Evolutionary conservation across 495 filamentous ascomycete genomes (phyloP), one percentile per base, ranked within the genome.

Genomic region (Wilcoxina mikolae): DNA sequence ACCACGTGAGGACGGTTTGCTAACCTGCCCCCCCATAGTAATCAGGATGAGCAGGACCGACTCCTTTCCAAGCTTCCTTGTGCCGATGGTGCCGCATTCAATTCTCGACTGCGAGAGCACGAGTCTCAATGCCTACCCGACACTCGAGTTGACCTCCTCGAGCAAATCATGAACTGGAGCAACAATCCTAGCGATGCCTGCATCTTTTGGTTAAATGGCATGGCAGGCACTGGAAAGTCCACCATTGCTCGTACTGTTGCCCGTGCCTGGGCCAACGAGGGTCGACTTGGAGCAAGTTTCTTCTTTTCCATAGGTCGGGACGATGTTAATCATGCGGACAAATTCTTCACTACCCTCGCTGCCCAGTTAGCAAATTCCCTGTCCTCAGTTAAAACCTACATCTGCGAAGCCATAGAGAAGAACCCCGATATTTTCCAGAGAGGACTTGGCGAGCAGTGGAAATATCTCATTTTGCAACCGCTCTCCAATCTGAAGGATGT

Each of bases 141-240:
- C 48, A 60, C 58, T 1, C 39, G 58, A 15, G 50, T 58, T 33
- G 55, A 49, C 7, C 39, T 60, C 15, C 58, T 54, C 7, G 38
- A 55, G 27, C 26, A 55, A 10, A 58, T 60, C 31, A 23, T 39
- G 9, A 12, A 22, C 0, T 60, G 55, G 60, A 38, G 39, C 15
- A 22, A 43, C n/a, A 33, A 49, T 42, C 48, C 25, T 24, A 41
- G 51, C 9, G 28, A 35, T 1, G 2, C 26, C 47, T 45, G 54
- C 48, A 65, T 70, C 56, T 69, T 70, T 53, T 72, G 68, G 69
- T 59, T 72, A n/a, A 56, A 56, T 20, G 68, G 63, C 11, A 51
- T 56, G 54, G 65, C 61, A 3, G 61, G 65, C 11, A 62, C 58
- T 15, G 66, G 66, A 23, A 68, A 68, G 51, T 68, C 66, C 7